Evolutionary conservation across 306 rosid species (phyloP).

Genomic region (Abrus precatorius): DNA sequence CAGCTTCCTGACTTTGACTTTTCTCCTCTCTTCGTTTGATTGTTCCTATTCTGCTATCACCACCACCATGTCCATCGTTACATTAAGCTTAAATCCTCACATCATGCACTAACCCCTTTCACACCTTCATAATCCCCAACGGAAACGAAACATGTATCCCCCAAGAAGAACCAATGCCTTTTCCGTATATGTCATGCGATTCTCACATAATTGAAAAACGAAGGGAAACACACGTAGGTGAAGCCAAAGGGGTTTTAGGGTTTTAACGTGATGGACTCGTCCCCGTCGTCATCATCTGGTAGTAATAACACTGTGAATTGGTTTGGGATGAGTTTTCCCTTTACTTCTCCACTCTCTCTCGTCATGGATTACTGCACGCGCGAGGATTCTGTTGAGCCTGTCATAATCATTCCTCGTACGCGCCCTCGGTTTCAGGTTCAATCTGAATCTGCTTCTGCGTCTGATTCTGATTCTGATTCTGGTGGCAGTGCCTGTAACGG

Average conservation of each 20-base stretch:
- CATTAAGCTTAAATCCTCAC: conserved; percentile 1
- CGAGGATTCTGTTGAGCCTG: conserved; percentile 44
- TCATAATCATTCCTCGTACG: conserved; percentile 49
- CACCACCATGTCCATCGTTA: conserved; percentile 16
- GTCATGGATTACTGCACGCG: conserved; percentile 65
- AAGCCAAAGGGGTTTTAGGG: conserved; percentile 42
- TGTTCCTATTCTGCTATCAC: conserved; percentile 4
- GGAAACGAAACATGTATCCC: not conserved
- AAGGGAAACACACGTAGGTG: not conserved
- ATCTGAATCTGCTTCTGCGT: conserved; percentile 29
- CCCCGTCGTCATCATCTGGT: conserved; percentile 31
- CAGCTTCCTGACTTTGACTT: conserved; percentile 47
- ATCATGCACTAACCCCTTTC: not conserved
- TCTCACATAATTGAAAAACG: not conserved
- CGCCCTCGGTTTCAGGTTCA: conserved; percentile 41
- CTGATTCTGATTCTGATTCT: conserved; percentile 2
- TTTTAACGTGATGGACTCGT: conserved; percentile 55
- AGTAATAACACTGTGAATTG: conserved; percentile 24
- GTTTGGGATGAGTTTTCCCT: conserved; percentile 56
- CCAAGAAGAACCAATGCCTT: not conserved
- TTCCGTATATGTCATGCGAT: not conserved
- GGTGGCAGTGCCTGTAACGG: conserved; percentile 45
- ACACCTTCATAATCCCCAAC: not conserved
- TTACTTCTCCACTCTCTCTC: conserved; percentile 66
- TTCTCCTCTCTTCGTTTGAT: conserved; percentile 1